A percentile compares a stretch with the other conserved stretches of the same genome.
Conservation (phyloP, 495 filamentous ascomycete genomes). For the Aspergillus ellipticus region DNA sequence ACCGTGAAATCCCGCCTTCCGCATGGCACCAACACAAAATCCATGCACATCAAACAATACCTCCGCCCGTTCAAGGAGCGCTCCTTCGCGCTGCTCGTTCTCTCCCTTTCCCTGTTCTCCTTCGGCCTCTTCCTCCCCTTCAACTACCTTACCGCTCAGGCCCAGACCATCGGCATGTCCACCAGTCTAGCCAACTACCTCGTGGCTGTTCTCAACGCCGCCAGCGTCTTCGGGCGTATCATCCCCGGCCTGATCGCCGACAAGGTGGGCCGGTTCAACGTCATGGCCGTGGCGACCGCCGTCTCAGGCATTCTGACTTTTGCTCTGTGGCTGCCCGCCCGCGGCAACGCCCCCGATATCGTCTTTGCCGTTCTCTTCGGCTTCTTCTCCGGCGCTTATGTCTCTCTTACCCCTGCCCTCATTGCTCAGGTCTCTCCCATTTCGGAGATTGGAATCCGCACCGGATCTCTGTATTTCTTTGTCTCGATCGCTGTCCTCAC, state of each 20-base stretch:
- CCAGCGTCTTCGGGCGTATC: constrained; percentile 60
- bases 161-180: constrained; percentile 57
- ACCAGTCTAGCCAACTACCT: constrained; percentile 57
- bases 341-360: constrained; percentile 52
- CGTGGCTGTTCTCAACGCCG: constrained; percentile 13
- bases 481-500: constrained; percentile 56
- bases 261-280: constrained; percentile 62
- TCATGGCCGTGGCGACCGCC: constrained; percentile 52
- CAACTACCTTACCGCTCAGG: constrained; percentile 64
- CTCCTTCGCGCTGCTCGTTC: constrained; percentile 46
- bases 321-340: constrained; percentile 58
- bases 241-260: constrained; percentile 63
- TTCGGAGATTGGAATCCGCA: constrained; percentile 60
- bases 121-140: constrained; percentile 72
- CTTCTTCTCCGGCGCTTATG: constrained; percentile 62
- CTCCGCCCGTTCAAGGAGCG: constrained; percentile 57
- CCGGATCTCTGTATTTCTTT: constrained; percentile 53
- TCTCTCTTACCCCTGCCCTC: constrained; percentile 49
- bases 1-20: constrained; percentile 63
- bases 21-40: constrained; percentile 45
- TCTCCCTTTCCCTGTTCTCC: constrained; percentile 60
- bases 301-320: constrained; percentile 56
- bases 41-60: constrained; percentile 52
- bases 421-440: constrained; percentile 61
- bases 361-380: constrained; percentile 61